Evolutionary conservation across 768 basidiomycete genomes (phyloP), one percentile per base, ranked within the genome.

Genomic region (Suillus bovinus): DNA sequence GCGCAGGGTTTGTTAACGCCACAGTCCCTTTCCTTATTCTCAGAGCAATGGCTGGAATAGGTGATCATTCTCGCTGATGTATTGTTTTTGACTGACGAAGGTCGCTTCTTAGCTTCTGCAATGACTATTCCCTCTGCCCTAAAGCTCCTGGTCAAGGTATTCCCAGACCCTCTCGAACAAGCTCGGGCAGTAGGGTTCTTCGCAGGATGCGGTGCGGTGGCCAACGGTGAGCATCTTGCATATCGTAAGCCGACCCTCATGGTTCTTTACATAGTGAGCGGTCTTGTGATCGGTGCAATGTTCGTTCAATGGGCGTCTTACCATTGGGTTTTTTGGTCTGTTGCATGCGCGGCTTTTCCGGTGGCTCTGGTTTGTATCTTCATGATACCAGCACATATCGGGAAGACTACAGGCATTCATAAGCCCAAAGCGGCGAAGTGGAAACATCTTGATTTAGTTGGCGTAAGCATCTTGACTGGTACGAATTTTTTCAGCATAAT

Each of bases 311-410:
- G 70, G 34, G 72, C 72, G 1, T 76, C 79, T 14, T 85, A 79
- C 74, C 76, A 69, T 31, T 84, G 83, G 84, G 75, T 84, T 24
- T 85, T 86, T 67, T 84, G 79, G 69, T 76, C 81, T 61, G 70
- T 76, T 29, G 75, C 79, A 4, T 76, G 83, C 44, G 59, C 83
- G 34, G 68, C 76, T 41, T 59, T 75, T 8, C 67, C 73, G 20
- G 70, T 80, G 13, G 70, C 77, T 38, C 20, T 75, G 13, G 53
- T 68, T 5, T 69, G 75, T 54, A 5, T 74, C 22, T 65, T 79
- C 38, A 60, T 79, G 56, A 71, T 81, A 7, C 80, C 81, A 0
- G 38, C 65, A n/a, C 68, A 68, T 27, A 14, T 64, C 1, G 38
- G 42, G 20, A 55, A 61, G 36, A 10, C 64, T 54, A 33, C 44